A percentile compares a stretch with the other conserved stretches of the same genome.
Evolutionary conservation across 2,329 filamentous ascomycete species (phyloP).

Genomic region (Cercospora zeae-maydis): DNA sequence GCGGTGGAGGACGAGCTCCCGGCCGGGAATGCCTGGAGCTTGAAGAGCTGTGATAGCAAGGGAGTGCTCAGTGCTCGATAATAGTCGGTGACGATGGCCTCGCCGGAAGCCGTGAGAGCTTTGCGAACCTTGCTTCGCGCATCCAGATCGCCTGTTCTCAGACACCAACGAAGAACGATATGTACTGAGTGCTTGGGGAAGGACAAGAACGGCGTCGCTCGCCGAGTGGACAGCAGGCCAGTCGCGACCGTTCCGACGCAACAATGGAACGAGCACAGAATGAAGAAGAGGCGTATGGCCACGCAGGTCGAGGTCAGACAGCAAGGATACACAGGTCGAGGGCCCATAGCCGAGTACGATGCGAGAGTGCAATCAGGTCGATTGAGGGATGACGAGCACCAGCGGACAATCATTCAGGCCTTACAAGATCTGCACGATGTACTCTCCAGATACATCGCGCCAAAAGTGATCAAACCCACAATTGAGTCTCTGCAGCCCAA

Average conservation of each 20-base stretch:
- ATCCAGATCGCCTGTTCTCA: constrained; percentile 10
- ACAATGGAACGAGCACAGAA: not conserved
- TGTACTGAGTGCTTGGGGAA: constrained; percentile 28
- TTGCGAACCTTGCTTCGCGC: constrained; percentile 25
- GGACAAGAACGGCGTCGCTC: not conserved
- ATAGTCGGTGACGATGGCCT: constrained; percentile 23
- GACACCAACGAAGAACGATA: constrained; percentile 24
- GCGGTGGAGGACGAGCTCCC: not conserved
- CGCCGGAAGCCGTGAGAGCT: constrained; percentile 24
- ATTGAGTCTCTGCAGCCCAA: constrained; percentile 63
- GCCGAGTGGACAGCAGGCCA: not conserved
- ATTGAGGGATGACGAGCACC: constrained; percentile 83
- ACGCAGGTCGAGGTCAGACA: constrained; percentile 34
- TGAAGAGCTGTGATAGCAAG: constrained; percentile 8
- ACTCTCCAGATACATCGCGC: constrained; percentile 68
- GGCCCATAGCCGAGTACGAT: constrained; percentile 87
- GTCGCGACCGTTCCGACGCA: not conserved
- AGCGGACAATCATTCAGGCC: constrained; percentile 83
- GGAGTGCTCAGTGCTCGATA: constrained; percentile 3
- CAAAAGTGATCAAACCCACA: constrained; percentile 70
- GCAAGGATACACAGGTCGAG: constrained; percentile 38
- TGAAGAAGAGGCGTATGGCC: constrained; percentile 22
- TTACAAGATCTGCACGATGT: constrained; percentile 87
- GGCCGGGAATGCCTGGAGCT: constrained; percentile 8
- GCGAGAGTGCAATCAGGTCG: constrained; percentile 68